phyloP scores from a whole-genome alignment of 805 yeast genomes.

The Hemisphaericaspora nanyangensis region DNA sequence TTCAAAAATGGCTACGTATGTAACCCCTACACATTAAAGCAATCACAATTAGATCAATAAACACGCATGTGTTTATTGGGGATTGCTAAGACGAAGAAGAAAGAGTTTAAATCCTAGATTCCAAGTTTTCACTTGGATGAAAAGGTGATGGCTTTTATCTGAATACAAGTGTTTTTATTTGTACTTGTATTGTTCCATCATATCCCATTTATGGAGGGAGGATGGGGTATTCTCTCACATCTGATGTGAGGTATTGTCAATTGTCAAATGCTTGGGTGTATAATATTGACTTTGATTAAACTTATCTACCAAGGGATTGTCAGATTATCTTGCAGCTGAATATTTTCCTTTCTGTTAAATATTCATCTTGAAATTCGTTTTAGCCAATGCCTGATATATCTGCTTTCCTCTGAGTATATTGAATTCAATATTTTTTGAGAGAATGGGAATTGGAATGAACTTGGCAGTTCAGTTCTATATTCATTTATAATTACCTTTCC shows the following conservation, averaged over 20 bases:
- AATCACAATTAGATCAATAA: not conserved
- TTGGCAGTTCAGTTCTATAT: conserved; percentile 37
- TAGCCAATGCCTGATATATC: conserved; percentile 42
- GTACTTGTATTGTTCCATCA: conserved; percentile 7
- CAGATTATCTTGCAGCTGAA: conserved; percentile 39
- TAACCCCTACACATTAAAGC: conserved; percentile 9
- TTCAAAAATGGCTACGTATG: conserved; percentile 34
- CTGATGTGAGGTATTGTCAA: conserved; percentile 11
- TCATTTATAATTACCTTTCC: conserved; percentile 20
- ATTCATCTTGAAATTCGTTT: conserved; percentile 23
- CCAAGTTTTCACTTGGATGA: not conserved
- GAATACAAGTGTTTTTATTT: not conserved
- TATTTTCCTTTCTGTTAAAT: too few relatives aligned
- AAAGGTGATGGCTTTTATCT: conserved; percentile 7
- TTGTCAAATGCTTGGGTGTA: conserved; percentile 12
- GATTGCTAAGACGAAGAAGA: conserved; percentile 6
- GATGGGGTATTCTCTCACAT: conserved; percentile 10
- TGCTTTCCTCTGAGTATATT: conserved; percentile 38
- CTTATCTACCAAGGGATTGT: conserved; percentile 31
- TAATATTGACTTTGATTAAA: conserved; percentile 10
- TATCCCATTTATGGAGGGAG: too few relatives aligned
- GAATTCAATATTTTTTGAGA: conserved; percentile 6
- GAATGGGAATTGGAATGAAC: conserved; percentile 33
- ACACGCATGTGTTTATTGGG: conserved; percentile 1
- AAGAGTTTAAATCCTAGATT: conserved; percentile 4